A percentile compares a stretch with the other conserved stretches of the same genome.
These are phyloP conservation scores for Verbascum thapsus DNA, from an alignment of 257 asterid species.

Conservation along the genomic window DNA sequence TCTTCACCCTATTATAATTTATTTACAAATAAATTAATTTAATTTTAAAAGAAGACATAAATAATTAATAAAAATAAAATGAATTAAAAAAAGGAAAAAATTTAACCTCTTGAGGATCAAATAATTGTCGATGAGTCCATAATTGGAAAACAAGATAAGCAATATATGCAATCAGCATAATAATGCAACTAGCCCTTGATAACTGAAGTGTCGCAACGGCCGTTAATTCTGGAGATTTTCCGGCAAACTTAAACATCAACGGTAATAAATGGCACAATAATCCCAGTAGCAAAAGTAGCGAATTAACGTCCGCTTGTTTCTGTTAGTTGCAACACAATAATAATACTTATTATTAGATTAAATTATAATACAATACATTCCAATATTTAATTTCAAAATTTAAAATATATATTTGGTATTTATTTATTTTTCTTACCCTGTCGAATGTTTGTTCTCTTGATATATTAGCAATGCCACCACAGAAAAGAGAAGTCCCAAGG, in stretches of 20 bases:
- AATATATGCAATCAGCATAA: conserved; percentile 71
- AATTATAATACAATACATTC: not conserved
- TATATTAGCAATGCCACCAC: conserved; percentile 72
- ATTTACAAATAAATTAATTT: not conserved
- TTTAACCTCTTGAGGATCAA: conserved; percentile 64
- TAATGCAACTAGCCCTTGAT: conserved; percentile 69
- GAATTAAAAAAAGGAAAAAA: not conserved
- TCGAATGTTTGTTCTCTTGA: conserved; percentile 62
- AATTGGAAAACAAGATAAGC: conserved; percentile 71
- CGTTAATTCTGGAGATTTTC: conserved; percentile 28
- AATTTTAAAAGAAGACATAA: not conserved
- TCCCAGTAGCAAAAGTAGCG: conserved; percentile 61
- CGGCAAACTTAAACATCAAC: conserved; percentile 49
- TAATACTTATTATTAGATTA: not conserved
- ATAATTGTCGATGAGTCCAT: conserved; percentile 77
- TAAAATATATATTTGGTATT: not conserved
- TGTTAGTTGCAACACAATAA: conserved; percentile 25
- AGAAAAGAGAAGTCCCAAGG: conserved; percentile 79
- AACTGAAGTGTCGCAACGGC: conserved; percentile 47
- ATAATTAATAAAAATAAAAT: no score
- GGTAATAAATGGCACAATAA: conserved; percentile 73
- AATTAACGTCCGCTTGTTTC: conserved; percentile 86
- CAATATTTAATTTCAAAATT: not conserved
- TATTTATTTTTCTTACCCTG: conserved; percentile 41
- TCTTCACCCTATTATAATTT: conserved; percentile 43